phyloP scores from a whole-genome alignment of 2,329 filamentous ascomycete genomes.

The Phialocephala subalpina region DNA sequence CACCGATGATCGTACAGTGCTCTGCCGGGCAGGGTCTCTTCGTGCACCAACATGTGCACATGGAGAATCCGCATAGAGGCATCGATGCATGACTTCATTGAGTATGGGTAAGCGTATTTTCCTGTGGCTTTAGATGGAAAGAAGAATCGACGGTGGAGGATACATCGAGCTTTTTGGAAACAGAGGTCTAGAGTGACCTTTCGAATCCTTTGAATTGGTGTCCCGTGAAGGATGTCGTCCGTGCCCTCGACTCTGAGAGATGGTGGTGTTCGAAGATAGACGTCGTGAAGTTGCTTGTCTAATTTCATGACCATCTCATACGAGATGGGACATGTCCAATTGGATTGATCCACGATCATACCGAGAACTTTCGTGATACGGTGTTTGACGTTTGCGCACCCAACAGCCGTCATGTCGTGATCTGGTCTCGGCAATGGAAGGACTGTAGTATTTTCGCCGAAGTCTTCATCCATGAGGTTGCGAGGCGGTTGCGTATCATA shows the following conservation, averaged over 20 bases:
- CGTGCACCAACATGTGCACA: constrained; percentile 48
- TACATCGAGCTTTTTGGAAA: constrained; percentile 36
- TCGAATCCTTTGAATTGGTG: constrained; percentile 55
- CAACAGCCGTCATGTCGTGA: constrained; percentile 63
- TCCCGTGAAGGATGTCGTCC: constrained; percentile 55
- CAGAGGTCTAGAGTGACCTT: constrained; percentile 48
- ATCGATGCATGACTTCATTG: constrained; percentile 59
- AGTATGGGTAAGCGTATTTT: constrained; percentile 45
- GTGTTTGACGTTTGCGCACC: constrained; percentile 60
- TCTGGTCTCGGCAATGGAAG: constrained; percentile 63
- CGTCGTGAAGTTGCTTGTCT: constrained; percentile 54
- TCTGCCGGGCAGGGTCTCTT: constrained; percentile 23
- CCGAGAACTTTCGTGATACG: constrained; percentile 57
- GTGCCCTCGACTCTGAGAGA: constrained; percentile 57
- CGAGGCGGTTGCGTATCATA: constrained; percentile 67
- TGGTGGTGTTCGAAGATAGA: constrained; percentile 52
- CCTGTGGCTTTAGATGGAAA: constrained; percentile 55
- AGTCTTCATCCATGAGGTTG: constrained; percentile 72
- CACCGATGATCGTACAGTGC: constrained; percentile 30
- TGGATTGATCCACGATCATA: constrained; percentile 58
- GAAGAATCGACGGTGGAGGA: constrained; percentile 38
- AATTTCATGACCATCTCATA: constrained; percentile 59
- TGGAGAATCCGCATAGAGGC: constrained; percentile 56
- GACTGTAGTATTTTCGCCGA: constrained; percentile 60
- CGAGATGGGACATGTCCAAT: constrained; percentile 54